phyloP scores from a whole-genome alignment of 768 basidiomycete species.

The Pulveroboletus sp. region DNA sequence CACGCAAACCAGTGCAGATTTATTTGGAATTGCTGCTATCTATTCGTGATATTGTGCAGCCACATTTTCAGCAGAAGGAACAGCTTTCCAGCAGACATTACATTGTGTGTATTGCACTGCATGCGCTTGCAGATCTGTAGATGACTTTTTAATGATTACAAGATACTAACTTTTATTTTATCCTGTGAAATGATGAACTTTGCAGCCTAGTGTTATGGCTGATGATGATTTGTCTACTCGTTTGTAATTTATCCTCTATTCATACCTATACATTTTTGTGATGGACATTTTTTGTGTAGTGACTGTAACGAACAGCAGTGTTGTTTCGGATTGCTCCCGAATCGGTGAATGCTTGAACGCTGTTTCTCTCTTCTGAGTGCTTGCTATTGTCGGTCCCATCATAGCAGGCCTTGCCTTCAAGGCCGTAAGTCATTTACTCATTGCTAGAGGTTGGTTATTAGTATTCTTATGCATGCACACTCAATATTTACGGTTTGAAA shows the following conservation, averaged over 20 bases:
- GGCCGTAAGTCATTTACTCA: conserved; percentile 27
- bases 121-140: background rate
- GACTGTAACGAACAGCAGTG: background rate
- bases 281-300: background rate
- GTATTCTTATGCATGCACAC: background rate
- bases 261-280: background rate
- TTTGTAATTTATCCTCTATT: background rate
- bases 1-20: conserved; percentile 53
- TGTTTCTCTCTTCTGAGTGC: conserved; percentile 23
- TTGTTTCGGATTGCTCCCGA: conserved; percentile 25
- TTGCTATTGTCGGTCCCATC: conserved; percentile 18
- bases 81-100: conserved; percentile 73
- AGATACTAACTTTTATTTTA: conserved; percentile 31
- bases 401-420: conserved; percentile 19
- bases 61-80: conserved; percentile 66
- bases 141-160: conserved; percentile 9
- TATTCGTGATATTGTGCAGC: conserved; percentile 56
- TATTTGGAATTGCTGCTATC: conserved; percentile 62
- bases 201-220: conserved; percentile 3
- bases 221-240: background rate
- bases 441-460: conserved; percentile 20
- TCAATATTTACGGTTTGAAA: background rate
- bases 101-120: conserved; percentile 40
- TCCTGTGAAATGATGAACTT: conserved; percentile 10
- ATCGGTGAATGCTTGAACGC: background rate